These are phyloP conservation scores for Rhinocladiella similis DNA, from an alignment of 2,329 filamentous ascomycete species.

Conservation along the genomic window DNA sequence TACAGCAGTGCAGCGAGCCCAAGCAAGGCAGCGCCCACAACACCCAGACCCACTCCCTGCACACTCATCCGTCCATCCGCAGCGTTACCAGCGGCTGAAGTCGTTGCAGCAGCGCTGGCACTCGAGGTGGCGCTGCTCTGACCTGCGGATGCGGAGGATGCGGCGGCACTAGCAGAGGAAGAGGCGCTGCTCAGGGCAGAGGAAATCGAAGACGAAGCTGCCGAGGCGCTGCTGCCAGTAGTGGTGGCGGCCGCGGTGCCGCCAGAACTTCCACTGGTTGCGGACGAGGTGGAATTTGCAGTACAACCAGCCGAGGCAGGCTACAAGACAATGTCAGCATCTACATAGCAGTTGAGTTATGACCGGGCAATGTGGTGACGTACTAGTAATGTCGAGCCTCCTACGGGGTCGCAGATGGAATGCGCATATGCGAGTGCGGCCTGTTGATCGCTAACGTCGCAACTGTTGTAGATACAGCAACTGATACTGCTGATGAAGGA, in stretches of 20 bases:
- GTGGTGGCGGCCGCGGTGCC: conserved; percentile 21
- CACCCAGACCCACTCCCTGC: conserved; percentile 11
- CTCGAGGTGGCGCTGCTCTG: conserved; percentile 7
- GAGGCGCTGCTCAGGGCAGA: conserved; percentile 8
- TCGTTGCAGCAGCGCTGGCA: conserved; percentile 6
- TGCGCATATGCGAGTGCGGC: conserved; percentile 32
- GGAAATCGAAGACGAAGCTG: conserved; percentile 11
- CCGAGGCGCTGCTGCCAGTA: conserved; percentile 13
- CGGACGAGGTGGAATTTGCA: background rate
- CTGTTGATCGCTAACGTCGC: conserved; percentile 44
- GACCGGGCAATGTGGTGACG: background rate
- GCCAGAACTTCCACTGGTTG: conserved; percentile 14
- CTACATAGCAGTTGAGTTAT: background rate
- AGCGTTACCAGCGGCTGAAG: conserved; percentile 13
- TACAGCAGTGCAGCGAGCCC: conserved; percentile 24
- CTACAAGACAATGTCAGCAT: conserved; percentile 25
- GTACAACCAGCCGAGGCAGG: conserved; percentile 19
- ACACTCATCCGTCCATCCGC: conserved; percentile 11
- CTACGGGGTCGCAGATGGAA: conserved; percentile 40
- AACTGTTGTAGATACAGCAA: conserved; percentile 52
- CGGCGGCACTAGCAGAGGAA: conserved; percentile 10
- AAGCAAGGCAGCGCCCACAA: conserved; percentile 18
- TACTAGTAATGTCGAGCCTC: conserved; percentile 36
- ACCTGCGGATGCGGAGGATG: conserved; percentile 14
- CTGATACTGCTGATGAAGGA: conserved; percentile 50